These are phyloP conservation scores for Colletotrichum echinochloae DNA, from an alignment of 2,329 filamentous ascomycete genomes.

Conservation along the genomic window DNA sequence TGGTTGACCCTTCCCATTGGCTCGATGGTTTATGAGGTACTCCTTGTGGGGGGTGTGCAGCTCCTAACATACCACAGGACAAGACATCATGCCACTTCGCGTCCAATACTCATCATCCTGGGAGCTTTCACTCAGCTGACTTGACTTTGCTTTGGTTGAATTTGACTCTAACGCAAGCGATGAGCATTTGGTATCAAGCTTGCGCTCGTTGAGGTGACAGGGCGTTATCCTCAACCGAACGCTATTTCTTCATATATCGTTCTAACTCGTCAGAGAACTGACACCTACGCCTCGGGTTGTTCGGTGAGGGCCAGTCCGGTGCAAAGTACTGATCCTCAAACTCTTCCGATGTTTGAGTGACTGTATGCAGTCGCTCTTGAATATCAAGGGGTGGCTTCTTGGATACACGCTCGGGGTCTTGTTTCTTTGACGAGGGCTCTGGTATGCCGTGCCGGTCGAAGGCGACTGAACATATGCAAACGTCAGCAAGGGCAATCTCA, in stretches of 20 bases:
- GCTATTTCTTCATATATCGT: background rate
- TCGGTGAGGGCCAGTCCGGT: background rate
- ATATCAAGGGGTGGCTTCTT: background rate
- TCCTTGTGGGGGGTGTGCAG: constrained; percentile 19
- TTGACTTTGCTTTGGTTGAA: background rate
- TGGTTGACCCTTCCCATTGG: constrained; percentile 20
- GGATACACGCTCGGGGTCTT: background rate
- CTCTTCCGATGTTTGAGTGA: background rate
- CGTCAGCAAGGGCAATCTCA: background rate
- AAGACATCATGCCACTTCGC: constrained; percentile 16
- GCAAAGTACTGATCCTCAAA: background rate
- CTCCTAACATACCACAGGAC: constrained; percentile 18
- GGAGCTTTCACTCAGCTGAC: background rate
- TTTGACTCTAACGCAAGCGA: background rate
- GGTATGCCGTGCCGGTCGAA: background rate
- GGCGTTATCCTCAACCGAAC: background rate
- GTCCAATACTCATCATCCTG: background rate
- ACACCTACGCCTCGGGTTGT: background rate
- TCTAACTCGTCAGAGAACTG: background rate
- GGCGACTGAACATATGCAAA: too few species aligned
- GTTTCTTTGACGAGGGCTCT: background rate
- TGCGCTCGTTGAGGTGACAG: background rate
- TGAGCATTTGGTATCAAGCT: background rate
- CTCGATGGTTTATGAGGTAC: constrained; percentile 4
- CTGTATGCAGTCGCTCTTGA: too few species aligned